Percentiles rank a stretch among this genome's conserved stretches.
These are phyloP conservation scores for Yarrowia keelungensis DNA, from an alignment of 805 yeast species.

Conservation along the genomic window DNA sequence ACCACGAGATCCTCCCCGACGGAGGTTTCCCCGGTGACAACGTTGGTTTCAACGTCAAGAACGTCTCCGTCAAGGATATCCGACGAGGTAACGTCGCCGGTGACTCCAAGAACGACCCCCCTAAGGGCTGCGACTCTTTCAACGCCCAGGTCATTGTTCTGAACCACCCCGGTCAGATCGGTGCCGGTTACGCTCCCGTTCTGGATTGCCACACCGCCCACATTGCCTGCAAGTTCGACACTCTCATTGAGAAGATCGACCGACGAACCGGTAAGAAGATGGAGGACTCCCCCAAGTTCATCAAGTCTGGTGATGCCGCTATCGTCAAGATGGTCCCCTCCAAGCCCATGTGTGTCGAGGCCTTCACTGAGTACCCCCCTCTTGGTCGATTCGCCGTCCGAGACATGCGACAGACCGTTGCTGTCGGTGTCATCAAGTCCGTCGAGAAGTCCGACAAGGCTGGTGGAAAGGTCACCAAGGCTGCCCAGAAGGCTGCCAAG, in stretches of 20 bases:
- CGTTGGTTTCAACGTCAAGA: slow-evolving; percentile 90
- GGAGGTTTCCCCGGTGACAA: slow-evolving; percentile 88
- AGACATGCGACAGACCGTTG: slow-evolving; percentile 99
- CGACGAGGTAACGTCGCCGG: slow-evolving; percentile 94
- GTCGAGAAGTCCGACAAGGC: slow-evolving; percentile 86
- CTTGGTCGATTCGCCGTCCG: slow-evolving; percentile 98
- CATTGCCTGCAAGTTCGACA: slow-evolving; percentile 87
- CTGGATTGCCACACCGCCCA: slow-evolving; percentile 93
- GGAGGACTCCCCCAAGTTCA: slow-evolving; percentile 89
- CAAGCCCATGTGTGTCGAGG: slow-evolving; percentile 95
- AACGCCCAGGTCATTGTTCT: slow-evolving; percentile 84
- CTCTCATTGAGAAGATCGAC: slow-evolving; percentile 83
- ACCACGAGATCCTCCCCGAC: slow-evolving; percentile 78
- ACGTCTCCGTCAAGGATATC: slow-evolving; percentile 86
- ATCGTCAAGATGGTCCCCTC: slow-evolving; percentile 87
- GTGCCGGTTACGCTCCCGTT: slow-evolving; percentile 91
- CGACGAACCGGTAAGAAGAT: slow-evolving; percentile 91
- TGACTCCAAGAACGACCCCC: slow-evolving; percentile 90
- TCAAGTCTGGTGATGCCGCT: slow-evolving; percentile 97
- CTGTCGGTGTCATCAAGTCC: slow-evolving; percentile 98
- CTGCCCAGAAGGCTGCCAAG: slow-evolving; percentile 85
- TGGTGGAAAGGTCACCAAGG: slow-evolving; percentile 94
- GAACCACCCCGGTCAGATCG: slow-evolving; percentile 91
- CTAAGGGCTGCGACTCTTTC: slow-evolving; percentile 79
- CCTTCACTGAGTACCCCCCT: slow-evolving; percentile 94